These are phyloP conservation scores for Candida insectalens DNA, from an alignment of 805 yeast species.

Conservation along the genomic window DNA sequence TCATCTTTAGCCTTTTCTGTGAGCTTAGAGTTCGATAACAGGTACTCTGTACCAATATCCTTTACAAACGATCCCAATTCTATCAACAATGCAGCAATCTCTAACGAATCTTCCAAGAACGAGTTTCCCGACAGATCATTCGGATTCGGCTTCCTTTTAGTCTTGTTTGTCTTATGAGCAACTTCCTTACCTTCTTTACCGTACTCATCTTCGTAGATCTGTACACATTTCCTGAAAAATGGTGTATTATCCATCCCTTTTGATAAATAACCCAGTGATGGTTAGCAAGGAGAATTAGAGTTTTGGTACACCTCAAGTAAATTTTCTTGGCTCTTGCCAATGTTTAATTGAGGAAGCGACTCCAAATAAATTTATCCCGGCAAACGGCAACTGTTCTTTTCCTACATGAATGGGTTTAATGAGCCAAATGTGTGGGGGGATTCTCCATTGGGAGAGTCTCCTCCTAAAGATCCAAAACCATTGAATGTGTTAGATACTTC, in stretches of 20 bases:
- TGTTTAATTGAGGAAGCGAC: no score
- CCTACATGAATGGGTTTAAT: constrained; percentile 15
- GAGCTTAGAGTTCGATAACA: constrained; percentile 20
- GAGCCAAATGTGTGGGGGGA: constrained; percentile 44
- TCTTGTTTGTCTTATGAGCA: neutral
- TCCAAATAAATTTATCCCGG: no score
- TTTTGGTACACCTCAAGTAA: no score
- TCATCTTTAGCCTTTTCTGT: constrained; percentile 18
- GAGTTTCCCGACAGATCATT: constrained; percentile 22
- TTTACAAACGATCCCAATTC: constrained; percentile 25
- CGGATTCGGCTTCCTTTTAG: constrained; percentile 1
- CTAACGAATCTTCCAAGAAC: constrained; percentile 30
- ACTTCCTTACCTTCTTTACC: constrained; percentile 3
- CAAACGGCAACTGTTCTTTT: no score
- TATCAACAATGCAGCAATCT: constrained; percentile 25
- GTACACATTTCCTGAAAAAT: constrained; percentile 35
- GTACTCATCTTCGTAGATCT: constrained; percentile 30
- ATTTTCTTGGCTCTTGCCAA: no score
- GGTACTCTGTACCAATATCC: constrained; percentile 27
- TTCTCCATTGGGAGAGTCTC: constrained; percentile 24
- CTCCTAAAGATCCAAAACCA: neutral
- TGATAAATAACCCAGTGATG: no score
- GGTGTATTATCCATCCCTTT: constrained; percentile 4
- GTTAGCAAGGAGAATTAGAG: no score
- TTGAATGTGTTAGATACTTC: neutral